Evolutionary conservation across 257 asterid genomes (phyloP).

Genomic region (Solanum etuberosum): DNA sequence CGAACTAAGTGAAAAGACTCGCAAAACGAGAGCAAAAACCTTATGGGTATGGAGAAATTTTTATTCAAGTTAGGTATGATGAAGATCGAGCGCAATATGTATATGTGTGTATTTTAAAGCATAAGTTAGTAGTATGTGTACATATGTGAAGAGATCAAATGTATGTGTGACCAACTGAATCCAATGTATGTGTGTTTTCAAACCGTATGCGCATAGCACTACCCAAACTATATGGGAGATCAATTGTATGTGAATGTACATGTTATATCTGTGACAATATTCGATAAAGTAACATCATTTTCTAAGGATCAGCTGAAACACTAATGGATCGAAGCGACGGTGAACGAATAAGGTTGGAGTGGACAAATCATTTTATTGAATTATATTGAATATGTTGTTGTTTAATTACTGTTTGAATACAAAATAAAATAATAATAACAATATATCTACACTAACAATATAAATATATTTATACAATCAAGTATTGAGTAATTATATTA

Average conservation of each 20-base stretch:
- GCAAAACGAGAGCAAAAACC: background rate
- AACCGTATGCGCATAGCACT: background rate
- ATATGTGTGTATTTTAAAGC: background rate
- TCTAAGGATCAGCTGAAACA: background rate
- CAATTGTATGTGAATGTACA: background rate
- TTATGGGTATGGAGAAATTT: background rate
- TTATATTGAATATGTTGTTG: too few species aligned
- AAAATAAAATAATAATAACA: background rate
- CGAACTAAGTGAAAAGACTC: background rate
- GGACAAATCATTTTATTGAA: background rate
- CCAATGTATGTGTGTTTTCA: background rate
- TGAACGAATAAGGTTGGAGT: too few species aligned
- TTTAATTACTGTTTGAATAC: too few species aligned
- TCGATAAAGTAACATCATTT: background rate
- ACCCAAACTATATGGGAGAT: background rate
- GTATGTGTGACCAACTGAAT: background rate
- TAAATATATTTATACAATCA: background rate
- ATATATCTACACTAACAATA: background rate
- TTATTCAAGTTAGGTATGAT: background rate
- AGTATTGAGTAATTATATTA: background rate
- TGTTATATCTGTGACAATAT: background rate
- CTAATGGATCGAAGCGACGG: accelerated
- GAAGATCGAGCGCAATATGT: background rate
- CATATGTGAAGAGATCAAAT: background rate
- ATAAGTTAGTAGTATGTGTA: background rate